Conservation (phyloP, 345 rosid genomes). For the Salix koriyanagi region DNA sequence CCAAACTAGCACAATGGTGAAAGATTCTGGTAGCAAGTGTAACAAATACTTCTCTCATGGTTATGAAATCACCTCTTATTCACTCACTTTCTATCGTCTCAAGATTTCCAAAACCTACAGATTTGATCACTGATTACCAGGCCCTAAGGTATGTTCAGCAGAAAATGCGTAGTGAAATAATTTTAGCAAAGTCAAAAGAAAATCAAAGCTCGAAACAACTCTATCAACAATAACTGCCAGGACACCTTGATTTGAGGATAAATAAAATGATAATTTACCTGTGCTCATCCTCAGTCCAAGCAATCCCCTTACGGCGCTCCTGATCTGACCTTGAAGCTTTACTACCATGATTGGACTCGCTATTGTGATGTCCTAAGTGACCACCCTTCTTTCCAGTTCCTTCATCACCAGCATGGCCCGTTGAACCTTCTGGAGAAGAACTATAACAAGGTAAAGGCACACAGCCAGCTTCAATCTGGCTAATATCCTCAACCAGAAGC, state of each 20-base stretch:
- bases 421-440: slow-evolving; percentile 55
- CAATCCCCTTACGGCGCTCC: slow-evolving; percentile 94
- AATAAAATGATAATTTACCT: background rate
- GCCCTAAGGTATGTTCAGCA: background rate
- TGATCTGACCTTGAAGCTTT: slow-evolving; percentile 84
- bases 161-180: background rate
- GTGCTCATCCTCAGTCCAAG: slow-evolving; percentile 96
- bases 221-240: background rate
- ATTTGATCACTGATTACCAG: background rate
- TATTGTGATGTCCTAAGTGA: slow-evolving; percentile 43
- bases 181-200: background rate
- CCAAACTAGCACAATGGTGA: background rate
- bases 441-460: slow-evolving; percentile 75
- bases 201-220: background rate
- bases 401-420: slow-evolving; percentile 60
- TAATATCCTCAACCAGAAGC: slow-evolving; percentile 73
- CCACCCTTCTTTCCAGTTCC: slow-evolving; percentile 66
- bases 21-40: background rate
- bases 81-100: background rate
- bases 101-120: background rate
- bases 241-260: background rate
- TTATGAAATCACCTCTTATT: background rate
- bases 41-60: background rate
- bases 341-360: slow-evolving; percentile 67
- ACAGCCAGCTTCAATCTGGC: slow-evolving; percentile 77